phyloP scores from a whole-genome alignment of 2,329 filamentous ascomycete genomes.

The Colletotrichum kahawae region DNA sequence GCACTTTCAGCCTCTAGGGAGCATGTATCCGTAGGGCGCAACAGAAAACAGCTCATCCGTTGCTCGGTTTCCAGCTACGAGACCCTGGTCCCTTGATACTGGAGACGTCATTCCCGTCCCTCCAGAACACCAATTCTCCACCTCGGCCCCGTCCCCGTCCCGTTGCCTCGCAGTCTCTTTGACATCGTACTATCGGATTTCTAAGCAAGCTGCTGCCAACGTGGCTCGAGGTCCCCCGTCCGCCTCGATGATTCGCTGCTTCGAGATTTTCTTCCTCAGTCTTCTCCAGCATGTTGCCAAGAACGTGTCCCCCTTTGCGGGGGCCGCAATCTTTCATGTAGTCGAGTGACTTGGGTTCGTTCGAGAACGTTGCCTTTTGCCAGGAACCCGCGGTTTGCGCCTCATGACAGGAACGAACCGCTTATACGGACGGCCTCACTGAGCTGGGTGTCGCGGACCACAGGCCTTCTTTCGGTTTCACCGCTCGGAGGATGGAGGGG shows the following conservation, averaged over 20 bases:
- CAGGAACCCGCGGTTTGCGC: background rate
- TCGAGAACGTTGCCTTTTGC: background rate
- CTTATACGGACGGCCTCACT: background rate
- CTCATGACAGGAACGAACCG: background rate
- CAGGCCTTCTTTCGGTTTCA: background rate
- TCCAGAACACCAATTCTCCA: background rate
- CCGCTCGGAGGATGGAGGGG: background rate
- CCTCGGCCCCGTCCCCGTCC: constrained; percentile 4
- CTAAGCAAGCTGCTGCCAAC: constrained; percentile 8
- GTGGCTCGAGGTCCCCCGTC: background rate
- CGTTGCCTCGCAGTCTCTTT: constrained; percentile 10
- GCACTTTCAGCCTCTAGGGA: background rate
- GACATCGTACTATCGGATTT: constrained; percentile 16
- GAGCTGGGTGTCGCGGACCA: background rate
- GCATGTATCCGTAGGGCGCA: background rate
- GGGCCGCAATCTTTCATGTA: background rate
- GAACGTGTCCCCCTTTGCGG: background rate
- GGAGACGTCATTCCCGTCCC: background rate
- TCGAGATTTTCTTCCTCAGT: background rate
- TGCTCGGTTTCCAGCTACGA: background rate
- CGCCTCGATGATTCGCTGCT: background rate
- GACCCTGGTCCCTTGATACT: background rate
- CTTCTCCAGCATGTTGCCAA: background rate
- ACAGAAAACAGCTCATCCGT: background rate
- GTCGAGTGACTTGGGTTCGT: background rate